Evolutionary conservation across 73 alveolate species (phyloP).

Genomic region (Effrenium voratum): DNA sequence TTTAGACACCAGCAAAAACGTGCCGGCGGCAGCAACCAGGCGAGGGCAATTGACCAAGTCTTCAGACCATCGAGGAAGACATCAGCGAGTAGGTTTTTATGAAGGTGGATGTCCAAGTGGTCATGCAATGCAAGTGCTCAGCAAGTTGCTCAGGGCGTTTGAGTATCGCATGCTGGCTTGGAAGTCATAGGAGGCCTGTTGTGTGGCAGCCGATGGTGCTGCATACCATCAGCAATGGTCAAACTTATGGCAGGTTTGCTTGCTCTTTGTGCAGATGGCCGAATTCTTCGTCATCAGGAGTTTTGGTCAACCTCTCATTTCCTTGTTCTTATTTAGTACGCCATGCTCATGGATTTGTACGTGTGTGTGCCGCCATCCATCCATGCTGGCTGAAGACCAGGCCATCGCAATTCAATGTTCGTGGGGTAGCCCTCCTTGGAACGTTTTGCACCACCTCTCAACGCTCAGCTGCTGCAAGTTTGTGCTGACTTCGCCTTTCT

Average conservation of each 20-base stretch:
- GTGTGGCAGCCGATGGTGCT: slow-evolving; percentile 11
- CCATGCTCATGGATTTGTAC: neutral
- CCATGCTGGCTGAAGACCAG: neutral
- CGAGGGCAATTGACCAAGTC: slow-evolving; percentile 7
- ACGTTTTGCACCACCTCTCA: neutral
- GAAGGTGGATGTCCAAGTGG: neutral
- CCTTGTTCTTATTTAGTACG: neutral
- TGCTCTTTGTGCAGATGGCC: neutral
- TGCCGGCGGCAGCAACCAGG: slow-evolving; percentile 1
- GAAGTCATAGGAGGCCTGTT: neutral
- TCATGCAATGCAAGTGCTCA: slow-evolving; percentile 2
- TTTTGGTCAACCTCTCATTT: neutral
- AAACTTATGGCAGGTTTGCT: neutral
- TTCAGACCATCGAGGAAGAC: neutral
- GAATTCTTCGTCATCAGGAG: neutral
- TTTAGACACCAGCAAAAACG: neutral
- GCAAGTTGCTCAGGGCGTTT: neutral
- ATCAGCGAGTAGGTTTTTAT: neutral
- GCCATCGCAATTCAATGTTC: neutral
- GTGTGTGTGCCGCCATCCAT: neutral
- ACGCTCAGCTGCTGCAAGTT: neutral
- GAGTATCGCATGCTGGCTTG: slow-evolving; percentile 5
- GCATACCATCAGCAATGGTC: neutral
- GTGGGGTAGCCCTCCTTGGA: neutral
- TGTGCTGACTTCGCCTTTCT: neutral